Evolutionary conservation across 495 filamentous ascomycete species (phyloP).

Genomic region (Neurospora sp.): DNA sequence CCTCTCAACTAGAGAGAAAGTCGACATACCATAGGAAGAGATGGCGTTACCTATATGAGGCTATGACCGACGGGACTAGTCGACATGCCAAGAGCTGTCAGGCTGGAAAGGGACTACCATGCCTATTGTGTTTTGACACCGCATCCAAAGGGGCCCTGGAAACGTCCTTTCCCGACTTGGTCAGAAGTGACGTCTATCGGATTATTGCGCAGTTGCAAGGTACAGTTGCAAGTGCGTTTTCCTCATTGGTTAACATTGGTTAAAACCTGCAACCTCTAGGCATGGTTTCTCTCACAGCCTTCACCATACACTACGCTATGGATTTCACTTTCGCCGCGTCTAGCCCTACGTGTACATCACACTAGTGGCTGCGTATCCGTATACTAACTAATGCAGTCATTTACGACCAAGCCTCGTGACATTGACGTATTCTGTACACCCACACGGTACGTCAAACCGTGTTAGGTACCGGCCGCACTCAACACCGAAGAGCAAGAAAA

Average conservation of each 20-base stretch:
- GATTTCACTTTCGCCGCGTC: not conserved
- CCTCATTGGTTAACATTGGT: not conserved
- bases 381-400: not conserved
- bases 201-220: not conserved
- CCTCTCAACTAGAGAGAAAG: not conserved
- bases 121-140: not conserved
- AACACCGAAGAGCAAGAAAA: not conserved
- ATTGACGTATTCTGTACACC: not conserved
- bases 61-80: not conserved
- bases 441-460: not conserved
- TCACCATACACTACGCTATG: not conserved
- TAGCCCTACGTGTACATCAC: not conserved
- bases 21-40: no score
- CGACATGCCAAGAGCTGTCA: not conserved
- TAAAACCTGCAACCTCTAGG: no score
- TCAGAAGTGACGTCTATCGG: not conserved
- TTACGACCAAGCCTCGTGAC: not conserved
- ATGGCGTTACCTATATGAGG: not conserved
- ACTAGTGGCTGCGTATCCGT: not conserved
- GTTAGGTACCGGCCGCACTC: not conserved
- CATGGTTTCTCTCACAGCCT: not conserved
- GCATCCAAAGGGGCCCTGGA: not conserved
- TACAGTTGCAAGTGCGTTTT: not conserved
- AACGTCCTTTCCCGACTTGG: not conserved
- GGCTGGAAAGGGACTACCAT: not conserved